Base-by-base conservation (phyloP, 495 filamentous ascomycete species). In the Penicillium coffeae region DNA sequence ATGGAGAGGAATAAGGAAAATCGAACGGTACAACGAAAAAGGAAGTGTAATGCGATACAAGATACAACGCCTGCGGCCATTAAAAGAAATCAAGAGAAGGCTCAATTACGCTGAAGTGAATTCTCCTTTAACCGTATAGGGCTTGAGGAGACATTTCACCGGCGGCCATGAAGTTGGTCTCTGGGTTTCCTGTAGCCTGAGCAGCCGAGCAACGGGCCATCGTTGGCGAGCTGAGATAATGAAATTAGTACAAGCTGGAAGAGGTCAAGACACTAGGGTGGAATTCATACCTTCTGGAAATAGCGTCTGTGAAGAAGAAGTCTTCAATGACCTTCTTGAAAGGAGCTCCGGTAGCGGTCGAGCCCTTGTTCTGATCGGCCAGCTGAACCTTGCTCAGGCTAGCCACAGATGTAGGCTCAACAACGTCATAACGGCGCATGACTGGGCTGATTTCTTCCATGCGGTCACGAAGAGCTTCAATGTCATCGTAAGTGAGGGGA, bases 241-340 rank as follows among this genome's bases (percentile, higher is more conserved):
- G 48, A 25, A 38, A 34, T 70, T 55, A 80, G 68, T 33, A 40
- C 37, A 42, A 32, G 25, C n/a, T n/a, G 15, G 3, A 2, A 25
- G 10, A 38, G 50, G 16, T 32, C 27, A 52, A 14, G 13, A 36
- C 13, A 41, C 10, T 9, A 39, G 32, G 1, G 35, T 8, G 2
- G 39, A 7, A 12, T 15, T 63, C 80, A 62, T 71, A 91, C 89
- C 89, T 94, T 76, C 94, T 85, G 9, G 89, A 93, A 62, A 98
- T 96, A 16, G 84, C 80, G 68, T 98, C 93, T 51, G 93, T 98
- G 65, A 98, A 96, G 73, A 87, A 98, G 70, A 97, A 98, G 67
- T 98, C 88, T 56, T 95, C 81, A 53, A 98, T 87, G 21, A 86
- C 82, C 71, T 83, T 87, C 74, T 80, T 87, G 63, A 98, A 77